A percentile compares a stretch with the other conserved stretches of the same genome.
These are phyloP conservation scores for Gnomoniopsis sp. DNA, from an alignment of 2,329 filamentous ascomycete species.

Conservation along the genomic window DNA sequence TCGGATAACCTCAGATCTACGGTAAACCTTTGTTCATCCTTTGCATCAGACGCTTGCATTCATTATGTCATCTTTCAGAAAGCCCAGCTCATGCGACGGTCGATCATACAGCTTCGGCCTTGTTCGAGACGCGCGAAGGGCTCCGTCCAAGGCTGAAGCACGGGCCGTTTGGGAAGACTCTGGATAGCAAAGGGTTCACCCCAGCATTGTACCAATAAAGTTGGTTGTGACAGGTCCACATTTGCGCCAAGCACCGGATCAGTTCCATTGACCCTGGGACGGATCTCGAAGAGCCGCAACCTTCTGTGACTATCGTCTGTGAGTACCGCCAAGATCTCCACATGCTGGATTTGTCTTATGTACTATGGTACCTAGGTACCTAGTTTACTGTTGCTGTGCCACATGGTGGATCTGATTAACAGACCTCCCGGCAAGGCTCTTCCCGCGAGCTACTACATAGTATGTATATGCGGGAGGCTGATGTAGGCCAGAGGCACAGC, in stretches of 20 bases:
- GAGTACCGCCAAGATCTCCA: not conserved
- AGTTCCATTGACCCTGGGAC: constrained; percentile 5
- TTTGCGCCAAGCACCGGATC: not conserved
- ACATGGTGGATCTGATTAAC: not conserved
- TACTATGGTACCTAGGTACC: too few relatives aligned
- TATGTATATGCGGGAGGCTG: too few relatives aligned
- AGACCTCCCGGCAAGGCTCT: not conserved
- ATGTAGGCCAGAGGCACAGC: constrained; percentile 13
- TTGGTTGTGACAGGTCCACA: constrained; percentile 3
- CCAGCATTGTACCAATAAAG: constrained; percentile 6
- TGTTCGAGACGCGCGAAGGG: constrained; percentile 9
- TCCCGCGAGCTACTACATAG: too few relatives aligned
- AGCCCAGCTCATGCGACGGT: constrained; percentile 11
- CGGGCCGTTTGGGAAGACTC: constrained; percentile 9
- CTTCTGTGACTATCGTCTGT: constrained; percentile 2
- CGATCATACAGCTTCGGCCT: constrained; percentile 9
- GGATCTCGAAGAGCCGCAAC: constrained; percentile 10
- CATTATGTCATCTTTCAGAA: not conserved
- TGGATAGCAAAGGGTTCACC: not conserved
- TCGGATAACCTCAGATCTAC: constrained; percentile 2
- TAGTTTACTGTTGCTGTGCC: not conserved
- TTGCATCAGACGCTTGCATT: constrained; percentile 3
- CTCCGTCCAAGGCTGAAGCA: constrained; percentile 10
- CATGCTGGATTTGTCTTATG: not conserved
- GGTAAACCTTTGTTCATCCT: constrained; percentile 2